These are phyloP conservation scores for Starmerella riodocensis DNA, from an alignment of 805 yeast species.

Conservation along the genomic window DNA sequence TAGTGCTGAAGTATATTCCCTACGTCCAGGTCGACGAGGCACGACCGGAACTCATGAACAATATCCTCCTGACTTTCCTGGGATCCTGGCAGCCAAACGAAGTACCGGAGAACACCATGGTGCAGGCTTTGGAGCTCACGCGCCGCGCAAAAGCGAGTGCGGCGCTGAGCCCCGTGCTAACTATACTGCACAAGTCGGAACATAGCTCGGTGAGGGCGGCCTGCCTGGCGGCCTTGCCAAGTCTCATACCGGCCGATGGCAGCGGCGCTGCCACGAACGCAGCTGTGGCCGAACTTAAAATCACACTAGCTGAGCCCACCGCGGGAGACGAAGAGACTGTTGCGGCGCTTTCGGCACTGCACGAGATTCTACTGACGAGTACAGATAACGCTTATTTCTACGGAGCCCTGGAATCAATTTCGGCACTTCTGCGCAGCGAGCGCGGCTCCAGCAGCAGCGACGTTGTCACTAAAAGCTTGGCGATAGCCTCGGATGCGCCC, in stretches of 20 bases:
- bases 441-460: not conserved
- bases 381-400: too few relatives aligned
- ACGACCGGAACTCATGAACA: too few relatives aligned
- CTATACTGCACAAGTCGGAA: not conserved
- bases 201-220: not conserved
- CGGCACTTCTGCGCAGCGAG: too few relatives aligned
- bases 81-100: not conserved
- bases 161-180: not conserved
- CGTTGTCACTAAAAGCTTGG: not conserved
- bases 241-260: not conserved
- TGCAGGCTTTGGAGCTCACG: not conserved
- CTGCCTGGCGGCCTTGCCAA: not conserved
- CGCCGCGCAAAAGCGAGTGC: not conserved
- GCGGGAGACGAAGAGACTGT: not conserved
- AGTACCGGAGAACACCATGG: not conserved
- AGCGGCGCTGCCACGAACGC: not conserved
- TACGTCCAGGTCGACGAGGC: too few relatives aligned
- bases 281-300: too few relatives aligned
- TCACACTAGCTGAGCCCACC: too few relatives aligned
- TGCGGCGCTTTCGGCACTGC: not conserved
- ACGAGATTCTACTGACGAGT: too few relatives aligned
- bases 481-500: not conserved
- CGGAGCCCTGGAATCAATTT: too few relatives aligned
- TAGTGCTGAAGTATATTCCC: not conserved
- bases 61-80: too few relatives aligned